phyloP scores from a whole-genome alignment of 345 rosid species.

The Kernera saxatilis region DNA sequence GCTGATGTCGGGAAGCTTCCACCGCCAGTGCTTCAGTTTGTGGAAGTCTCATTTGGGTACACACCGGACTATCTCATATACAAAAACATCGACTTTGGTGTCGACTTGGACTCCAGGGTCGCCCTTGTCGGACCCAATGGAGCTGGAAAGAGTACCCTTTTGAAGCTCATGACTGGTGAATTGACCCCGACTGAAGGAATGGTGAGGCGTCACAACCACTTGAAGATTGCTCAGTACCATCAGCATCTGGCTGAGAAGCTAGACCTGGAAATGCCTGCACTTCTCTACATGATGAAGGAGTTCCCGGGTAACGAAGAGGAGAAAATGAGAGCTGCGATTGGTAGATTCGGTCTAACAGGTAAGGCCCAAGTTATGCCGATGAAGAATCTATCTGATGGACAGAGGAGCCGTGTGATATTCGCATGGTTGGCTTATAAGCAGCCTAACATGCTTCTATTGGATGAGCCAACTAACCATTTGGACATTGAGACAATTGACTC shows the following conservation, averaged over 20 bases:
- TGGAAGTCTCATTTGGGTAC: conserved; percentile 89
- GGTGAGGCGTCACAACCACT: conserved; percentile 95
- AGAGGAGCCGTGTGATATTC: conserved; percentile 89
- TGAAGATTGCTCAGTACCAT: conserved; percentile 89
- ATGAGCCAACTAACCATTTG: conserved; percentile 96
- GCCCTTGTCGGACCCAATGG: conserved; percentile 98
- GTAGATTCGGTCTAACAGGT: conserved; percentile 84
- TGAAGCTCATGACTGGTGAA: conserved; percentile 98
- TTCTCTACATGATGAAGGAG: conserved; percentile 76
- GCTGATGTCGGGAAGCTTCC: conserved; percentile 96
- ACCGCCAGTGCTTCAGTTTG: conserved; percentile 97
- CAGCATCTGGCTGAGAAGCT: conserved; percentile 97
- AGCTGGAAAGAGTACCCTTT: conserved; percentile 94
- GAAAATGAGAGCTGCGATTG: conserved; percentile 90
- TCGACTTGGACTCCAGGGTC: conserved; percentile 88
- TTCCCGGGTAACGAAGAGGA: conserved; percentile 96
- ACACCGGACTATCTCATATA: conserved; percentile 77
- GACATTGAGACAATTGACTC: conserved; percentile 98
- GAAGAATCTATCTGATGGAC: conserved; percentile 97
- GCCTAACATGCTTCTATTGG: conserved; percentile 86
- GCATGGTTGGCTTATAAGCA: conserved; percentile 96
- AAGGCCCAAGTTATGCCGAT: conserved; percentile 98
- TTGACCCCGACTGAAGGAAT: conserved; percentile 82
- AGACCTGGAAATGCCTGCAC: conserved; percentile 77
- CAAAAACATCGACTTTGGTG: conserved; percentile 90